These are phyloP conservation scores for Wickerhamiella sergipiensis DNA, from an alignment of 805 yeast genomes.

Conservation along the genomic window DNA sequence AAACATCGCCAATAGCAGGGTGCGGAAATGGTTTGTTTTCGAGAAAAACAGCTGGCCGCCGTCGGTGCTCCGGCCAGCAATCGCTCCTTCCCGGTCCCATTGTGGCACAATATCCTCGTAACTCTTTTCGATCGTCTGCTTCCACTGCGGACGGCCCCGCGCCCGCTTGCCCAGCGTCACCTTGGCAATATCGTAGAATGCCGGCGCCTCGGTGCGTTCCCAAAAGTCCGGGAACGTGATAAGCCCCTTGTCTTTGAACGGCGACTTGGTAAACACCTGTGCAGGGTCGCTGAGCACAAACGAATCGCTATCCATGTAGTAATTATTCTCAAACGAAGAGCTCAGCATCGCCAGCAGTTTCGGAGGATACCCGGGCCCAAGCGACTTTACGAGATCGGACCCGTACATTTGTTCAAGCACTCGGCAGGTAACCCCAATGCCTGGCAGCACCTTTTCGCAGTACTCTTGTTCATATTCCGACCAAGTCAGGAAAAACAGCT, in stretches of 20 bases:
- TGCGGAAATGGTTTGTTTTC: constrained; percentile 42
- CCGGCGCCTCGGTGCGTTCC: constrained; percentile 71
- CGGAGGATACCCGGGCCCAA: constrained; percentile 52
- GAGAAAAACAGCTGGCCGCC: constrained; percentile 53
- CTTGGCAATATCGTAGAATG: constrained; percentile 55
- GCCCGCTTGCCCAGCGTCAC: constrained; percentile 32
- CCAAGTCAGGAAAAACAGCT: constrained; percentile 60
- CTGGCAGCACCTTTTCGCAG: constrained; percentile 51
- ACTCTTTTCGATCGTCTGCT: constrained; percentile 18
- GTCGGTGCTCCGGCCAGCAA: constrained; percentile 56
- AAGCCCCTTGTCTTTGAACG: constrained; percentile 39
- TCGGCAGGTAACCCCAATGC: constrained; percentile 54
- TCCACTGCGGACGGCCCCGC: constrained; percentile 12
- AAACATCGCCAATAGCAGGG: constrained; percentile 46
- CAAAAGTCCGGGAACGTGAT: constrained; percentile 80
- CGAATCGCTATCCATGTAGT: constrained; percentile 65
- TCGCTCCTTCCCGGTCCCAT: constrained; percentile 54
- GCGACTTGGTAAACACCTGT: constrained; percentile 40
- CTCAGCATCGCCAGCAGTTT: constrained; percentile 58
- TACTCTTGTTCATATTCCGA: constrained; percentile 59
- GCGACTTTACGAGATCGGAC: constrained; percentile 31
- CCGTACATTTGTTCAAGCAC: constrained; percentile 52
- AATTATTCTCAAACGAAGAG: constrained; percentile 58
- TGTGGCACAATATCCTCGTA: constrained; percentile 35
- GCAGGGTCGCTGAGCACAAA: constrained; percentile 57